Conservation (phyloP, 257 asterid species). For the Ilex asprella region DNA sequence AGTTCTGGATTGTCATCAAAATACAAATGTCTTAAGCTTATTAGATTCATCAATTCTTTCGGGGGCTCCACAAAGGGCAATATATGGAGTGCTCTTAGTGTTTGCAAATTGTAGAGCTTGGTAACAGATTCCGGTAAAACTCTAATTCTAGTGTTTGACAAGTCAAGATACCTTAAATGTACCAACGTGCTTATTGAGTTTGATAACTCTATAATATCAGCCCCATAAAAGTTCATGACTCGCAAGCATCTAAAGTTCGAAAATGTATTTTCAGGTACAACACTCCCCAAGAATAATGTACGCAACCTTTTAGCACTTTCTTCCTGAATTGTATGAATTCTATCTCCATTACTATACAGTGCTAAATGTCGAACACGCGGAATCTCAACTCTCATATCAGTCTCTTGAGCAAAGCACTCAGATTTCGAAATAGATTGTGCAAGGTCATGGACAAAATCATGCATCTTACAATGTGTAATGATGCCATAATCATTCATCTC, state of each 20-base stretch:
- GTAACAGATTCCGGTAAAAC: background rate
- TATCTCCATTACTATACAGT: background rate
- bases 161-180: background rate
- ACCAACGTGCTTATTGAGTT: background rate
- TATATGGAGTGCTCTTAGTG: background rate
- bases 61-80: background rate
- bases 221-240: background rate
- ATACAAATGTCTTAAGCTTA: background rate
- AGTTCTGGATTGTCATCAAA: no score
- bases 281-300: background rate
- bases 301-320: no score
- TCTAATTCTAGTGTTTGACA: no score
- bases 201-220: no score
- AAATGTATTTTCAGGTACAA: conserved; percentile 10
- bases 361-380: conserved; percentile 6
- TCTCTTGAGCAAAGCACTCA: background rate
- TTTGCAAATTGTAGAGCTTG: background rate
- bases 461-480: background rate
- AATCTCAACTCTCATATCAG: background rate
- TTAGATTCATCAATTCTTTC: background rate
- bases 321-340: background rate
- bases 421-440: conserved; percentile 8
- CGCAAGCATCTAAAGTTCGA: background rate
- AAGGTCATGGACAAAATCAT: conserved; percentile 21
- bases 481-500: background rate